Evolutionary conservation across 345 rosid genomes (phyloP).

Genomic region (Citrus mangshanensis): DNA sequence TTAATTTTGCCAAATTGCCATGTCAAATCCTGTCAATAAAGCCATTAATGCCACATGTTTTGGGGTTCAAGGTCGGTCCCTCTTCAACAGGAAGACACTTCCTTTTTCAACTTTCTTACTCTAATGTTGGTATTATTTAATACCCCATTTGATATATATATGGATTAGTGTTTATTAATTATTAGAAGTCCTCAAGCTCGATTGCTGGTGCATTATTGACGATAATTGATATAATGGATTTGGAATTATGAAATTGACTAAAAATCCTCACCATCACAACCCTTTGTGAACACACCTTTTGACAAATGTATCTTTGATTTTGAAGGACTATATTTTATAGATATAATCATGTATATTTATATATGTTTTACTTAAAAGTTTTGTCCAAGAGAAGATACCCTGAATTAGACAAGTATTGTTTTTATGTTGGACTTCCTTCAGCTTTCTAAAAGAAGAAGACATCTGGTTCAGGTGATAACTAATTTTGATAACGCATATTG

Average conservation of each 20-base stretch:
- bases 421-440: neutral
- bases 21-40: neutral
- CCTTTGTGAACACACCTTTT: neutral
- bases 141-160: no score
- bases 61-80: constrained; percentile 1
- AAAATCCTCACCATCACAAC: neutral
- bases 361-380: no score
- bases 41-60: constrained; percentile 14
- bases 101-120: neutral
- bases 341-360: no score
- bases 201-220: no score
- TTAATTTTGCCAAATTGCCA: neutral
- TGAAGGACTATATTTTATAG: no score
- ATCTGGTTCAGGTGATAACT: neutral
- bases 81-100: neutral
- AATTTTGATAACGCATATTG: neutral
- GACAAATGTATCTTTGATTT: no score
- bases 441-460: neutral
- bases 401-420: neutral
- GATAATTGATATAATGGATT: no score
- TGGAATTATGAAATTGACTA: no score
- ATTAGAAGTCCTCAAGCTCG: no score
- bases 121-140: no score
- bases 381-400: neutral
- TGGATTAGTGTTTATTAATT: no score